Base-by-base conservation (phyloP, 2,329 filamentous ascomycete genomes). In the Scedosporium apiospermum region DNA sequence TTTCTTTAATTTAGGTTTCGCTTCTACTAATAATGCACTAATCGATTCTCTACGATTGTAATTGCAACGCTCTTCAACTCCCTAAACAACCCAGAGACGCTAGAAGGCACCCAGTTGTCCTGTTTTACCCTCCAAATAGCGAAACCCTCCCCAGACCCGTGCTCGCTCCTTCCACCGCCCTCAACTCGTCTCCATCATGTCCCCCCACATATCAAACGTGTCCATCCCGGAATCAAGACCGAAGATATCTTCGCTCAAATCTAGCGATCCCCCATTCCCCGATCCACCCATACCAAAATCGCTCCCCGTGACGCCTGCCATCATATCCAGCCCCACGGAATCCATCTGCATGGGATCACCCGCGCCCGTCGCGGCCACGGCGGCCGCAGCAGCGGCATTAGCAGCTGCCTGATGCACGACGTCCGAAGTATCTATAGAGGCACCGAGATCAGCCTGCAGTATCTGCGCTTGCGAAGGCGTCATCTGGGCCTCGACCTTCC, bases 401-500 rank as follows among this genome's bases (percentile, higher is more conserved):
- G 42, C 60, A 2, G 60, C 60, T 34, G 46, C 30, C 7, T 55
- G 27, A n/a, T 38, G 34, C 34, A 57, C 60, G 6, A 49, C 51
- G 18, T 55, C 53, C 30, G 60, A 57, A 5, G 51, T 41, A 49
- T 61, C 60, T 7, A 61, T 46, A 16, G 60, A 49, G 46, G 60
- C 49, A 9, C 30, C 49, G 46, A 61, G 30, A 26, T 61, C 60
- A 12, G 60, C 60, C 27, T 34, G 60, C n/a, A 61, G 60, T 34
- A 61, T 61, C 49, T 61, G 60, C 30, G 49, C 68, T 61, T 74
- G 73, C 23, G 74, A 73, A 68, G 70, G 73, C 41, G 76, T 75
- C 76, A 89, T 80, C 69, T 88, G 86, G n/a, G 82, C 80, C 72
- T 90, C 86, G 10, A 90, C 86, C 2, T 80, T 78, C 27, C 86